Base-by-base conservation (phyloP, 305 asterid species). In the Fraxinus paxiana region DNA sequence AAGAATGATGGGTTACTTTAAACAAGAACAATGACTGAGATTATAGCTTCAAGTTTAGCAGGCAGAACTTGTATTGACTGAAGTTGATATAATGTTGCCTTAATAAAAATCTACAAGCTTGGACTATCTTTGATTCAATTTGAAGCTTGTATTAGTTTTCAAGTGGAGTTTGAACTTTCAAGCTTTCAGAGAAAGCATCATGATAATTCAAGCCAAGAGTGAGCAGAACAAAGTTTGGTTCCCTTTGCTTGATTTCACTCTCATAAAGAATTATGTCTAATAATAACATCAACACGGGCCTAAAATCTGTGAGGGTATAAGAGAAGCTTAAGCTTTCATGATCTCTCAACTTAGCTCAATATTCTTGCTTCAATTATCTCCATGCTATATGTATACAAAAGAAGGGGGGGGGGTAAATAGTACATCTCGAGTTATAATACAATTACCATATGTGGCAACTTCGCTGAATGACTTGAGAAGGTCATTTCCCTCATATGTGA, bases 401-500 rank as follows among this genome's bases (percentile, higher is more conserved):
- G 7, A 6, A 8, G 0, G 8, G 6, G 43, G 43, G 43, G 1
- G 10, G 77, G 24, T 7, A 71, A 35, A 59, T 8, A 63, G 67
- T 59, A 70, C 30, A 67, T 54, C 56, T 54, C 79, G 51, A 69
- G 12, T n/a, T 30, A 72, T 33, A 78, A 59, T 33, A 74, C 71
- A 82, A 88, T 90, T 84, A 96, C 99, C 89, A 77, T 81, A 75
- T 56, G 87, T 75, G 43, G 94, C 75, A 59, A 10, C 82, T 80
- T 83, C 84, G 81, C 84, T 82, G 73, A 88, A 79, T 46, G 91
- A 86, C 86, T 92, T 91, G 54, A 89, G 89, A 82, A 92, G 98
- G 85, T 96, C 90, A 75, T 87, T 87, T 79, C 98, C 99, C 83
- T 94, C 96, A 59, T 88, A 90, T 82, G 93, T 89, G 83, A 89